Conservation (phyloP, 1,139 yeast genomes). For the Hanseniaspora sp. region DNA sequence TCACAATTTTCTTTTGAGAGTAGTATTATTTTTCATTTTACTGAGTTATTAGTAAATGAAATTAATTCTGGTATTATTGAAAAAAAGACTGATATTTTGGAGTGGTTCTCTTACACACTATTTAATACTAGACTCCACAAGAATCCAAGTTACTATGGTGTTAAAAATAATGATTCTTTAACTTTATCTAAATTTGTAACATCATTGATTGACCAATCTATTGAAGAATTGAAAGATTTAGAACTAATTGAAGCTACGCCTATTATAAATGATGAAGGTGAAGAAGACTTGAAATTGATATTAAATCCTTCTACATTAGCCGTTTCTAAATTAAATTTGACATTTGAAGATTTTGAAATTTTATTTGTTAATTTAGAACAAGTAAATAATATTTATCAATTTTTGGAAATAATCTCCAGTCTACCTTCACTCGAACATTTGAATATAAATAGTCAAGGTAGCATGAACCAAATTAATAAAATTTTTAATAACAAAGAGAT, state of each 20-base stretch:
- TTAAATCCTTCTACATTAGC: constrained; percentile 58
- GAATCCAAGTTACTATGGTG: constrained; percentile 84
- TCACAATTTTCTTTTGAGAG: constrained; percentile 74
- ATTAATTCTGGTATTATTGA: constrained; percentile 55
- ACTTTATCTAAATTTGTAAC: constrained; percentile 76
- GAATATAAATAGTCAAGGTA: constrained; percentile 50
- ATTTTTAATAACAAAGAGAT: background rate
- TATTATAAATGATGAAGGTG: constrained; percentile 31
- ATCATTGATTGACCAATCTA: constrained; percentile 64
- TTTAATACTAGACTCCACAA: constrained; percentile 68
- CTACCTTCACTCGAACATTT: constrained; percentile 33
- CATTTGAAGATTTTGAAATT: constrained; percentile 55
- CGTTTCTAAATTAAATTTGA: constrained; percentile 54
- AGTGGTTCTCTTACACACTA: constrained; percentile 77
- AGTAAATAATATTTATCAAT: constrained; percentile 47
- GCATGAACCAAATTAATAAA: constrained; percentile 35
- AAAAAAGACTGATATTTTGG: constrained; percentile 74
- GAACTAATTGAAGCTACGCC: constrained; percentile 28
- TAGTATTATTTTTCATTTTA: constrained; percentile 44
- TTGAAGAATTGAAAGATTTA: constrained; percentile 49
- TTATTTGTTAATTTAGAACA: constrained; percentile 40
- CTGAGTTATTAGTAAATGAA: constrained; percentile 62
- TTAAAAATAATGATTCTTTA: constrained; percentile 48
- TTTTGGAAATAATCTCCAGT: constrained; percentile 47
- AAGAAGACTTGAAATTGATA: constrained; percentile 35